Evolutionary conservation across 2,329 filamentous ascomycete species (phyloP), one percentile per base, ranked within the genome.

Genomic region (Colletotrichum sp.): DNA sequence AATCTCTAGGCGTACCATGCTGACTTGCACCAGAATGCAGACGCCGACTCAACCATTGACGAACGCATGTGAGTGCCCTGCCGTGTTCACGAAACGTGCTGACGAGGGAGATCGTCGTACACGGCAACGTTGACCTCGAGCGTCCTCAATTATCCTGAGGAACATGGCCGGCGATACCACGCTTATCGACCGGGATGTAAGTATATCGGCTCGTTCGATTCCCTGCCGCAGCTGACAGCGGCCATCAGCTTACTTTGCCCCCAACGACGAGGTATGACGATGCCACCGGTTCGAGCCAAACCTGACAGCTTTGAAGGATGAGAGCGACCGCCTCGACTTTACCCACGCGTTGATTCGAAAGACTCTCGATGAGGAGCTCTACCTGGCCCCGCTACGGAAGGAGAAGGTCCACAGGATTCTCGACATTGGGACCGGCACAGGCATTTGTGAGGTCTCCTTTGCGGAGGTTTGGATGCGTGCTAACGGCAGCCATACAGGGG

Each of bases 381-480:
- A 71, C 30, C 16, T 71, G 9, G 75, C 75, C 7, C 75, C 75
- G 30, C 3, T 77, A 12, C 63, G 75, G 9, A 27, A 44, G 32
- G 34, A 36, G 2, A 77, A 72, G 29, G 27, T 66, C 3, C 63
- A 77, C 19, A 85, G 85, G n/a, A 88, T 92, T 22, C 84, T 92
- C 16, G 90, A 92, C 78, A 84, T 92, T 13, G 90, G 91, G 63
- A 92, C 90, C 8, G 92, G 92, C 19, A 92, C 90, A 1, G 92
- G 92, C 5, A 91, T 92, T 75, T 93, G 92, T 80, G 74, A 30
- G 71, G 49, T 22, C 8, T 25, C n/a, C 7, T 6, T 22, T 69
- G 13, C 25, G 30, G 2, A 29, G 5, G 19, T 13, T 4, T n/a
- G 15, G 4, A 9, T 3, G 6, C 27, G 9, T n/a, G 15, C 25